Base-by-base conservation (phyloP, 352 stramenopile species). In the Phytophthora cryptogea region DNA sequence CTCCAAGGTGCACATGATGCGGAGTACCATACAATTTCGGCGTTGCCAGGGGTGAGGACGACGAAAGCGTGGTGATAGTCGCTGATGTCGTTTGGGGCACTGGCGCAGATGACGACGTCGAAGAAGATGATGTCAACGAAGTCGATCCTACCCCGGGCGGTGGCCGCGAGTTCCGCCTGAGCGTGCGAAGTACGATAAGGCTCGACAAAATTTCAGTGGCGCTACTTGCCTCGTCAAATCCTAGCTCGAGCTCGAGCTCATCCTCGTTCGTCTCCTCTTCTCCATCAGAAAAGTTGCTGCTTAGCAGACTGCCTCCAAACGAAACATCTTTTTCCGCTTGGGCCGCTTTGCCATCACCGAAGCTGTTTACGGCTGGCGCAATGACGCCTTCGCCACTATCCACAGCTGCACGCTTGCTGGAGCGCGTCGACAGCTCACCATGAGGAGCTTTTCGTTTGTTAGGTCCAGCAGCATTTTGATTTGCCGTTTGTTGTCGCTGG, bases 141-240 rank as follows among this genome's bases (percentile, higher is more conserved):
- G 74, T 78, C 20, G 72, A 72, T 16, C 54, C 63, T n/a, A 69
- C 54, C 30, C 80, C 45, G 8, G 68, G 68, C 23, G 57, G 41
- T 8, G 78, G 77, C 23, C 79, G 72, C 28, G 77, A 79, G 23
- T 62, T 89, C 16, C 73, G 80, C 56, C 89, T 86, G 5, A 94
- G 69, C 2, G 78, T 88, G 7, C 85, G 80, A 30, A 88, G 65
- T 17, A 94, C 80, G 44, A 94, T 91, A 45, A 92, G 36, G 45
- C 83, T 91, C 11, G 85, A 88, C 48, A 94, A 46, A 31, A 89
- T 83, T 50, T 94, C 83, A 0, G 84, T 94, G 31, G 84, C 84
- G 44, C 78, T 94, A 50, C 70, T 88, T 1, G 75, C 77, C 28
- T 88, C 80, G 50, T 91, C 81, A 41, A 88, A 83, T 20, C 83